Conservation (phyloP, 1,284 basidiomycete genomes). For the Psilocybe mexicana region DNA sequence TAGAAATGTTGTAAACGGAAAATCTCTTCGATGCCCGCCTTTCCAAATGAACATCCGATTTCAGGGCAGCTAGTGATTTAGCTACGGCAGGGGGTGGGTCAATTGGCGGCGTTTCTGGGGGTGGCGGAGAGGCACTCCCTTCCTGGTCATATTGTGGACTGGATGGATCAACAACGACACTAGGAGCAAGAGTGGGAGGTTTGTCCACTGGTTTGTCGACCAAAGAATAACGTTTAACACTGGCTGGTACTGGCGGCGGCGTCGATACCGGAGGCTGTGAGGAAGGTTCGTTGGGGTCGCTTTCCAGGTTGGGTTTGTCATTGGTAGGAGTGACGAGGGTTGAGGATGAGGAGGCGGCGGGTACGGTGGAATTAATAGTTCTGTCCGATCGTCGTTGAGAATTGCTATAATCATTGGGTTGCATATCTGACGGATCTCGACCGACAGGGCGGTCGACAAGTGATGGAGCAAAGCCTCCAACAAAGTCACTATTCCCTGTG, state of each 20-base stretch:
- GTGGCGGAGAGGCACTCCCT: conserved; percentile 36
- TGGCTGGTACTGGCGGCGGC: conserved; percentile 50
- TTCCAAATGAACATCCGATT: conserved; percentile 87
- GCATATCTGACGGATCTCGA: conserved; percentile 13
- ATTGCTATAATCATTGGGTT: conserved; percentile 17
- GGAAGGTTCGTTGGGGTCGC: conserved; percentile 26
- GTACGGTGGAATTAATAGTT: conserved; percentile 1
- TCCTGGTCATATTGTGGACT: conserved; percentile 37
- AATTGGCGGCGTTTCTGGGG: conserved; percentile 43
- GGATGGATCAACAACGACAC: conserved; percentile 58
- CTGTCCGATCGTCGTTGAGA: conserved; percentile 18
- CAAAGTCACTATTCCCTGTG: conserved; percentile 43
- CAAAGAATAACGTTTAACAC: conserved; percentile 74
- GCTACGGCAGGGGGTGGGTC: conserved; percentile 67
- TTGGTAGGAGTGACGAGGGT: conserved; percentile 9
- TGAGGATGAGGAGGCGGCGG: conserved; percentile 14
- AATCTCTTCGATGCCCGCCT: conserved; percentile 95
- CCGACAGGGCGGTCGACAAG: conserved; percentile 31
- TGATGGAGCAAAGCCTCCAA: conserved; percentile 51
- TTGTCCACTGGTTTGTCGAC: conserved; percentile 75
- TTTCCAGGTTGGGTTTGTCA: conserved; percentile 13
- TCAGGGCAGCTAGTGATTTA: conserved; percentile 85
- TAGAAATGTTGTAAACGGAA: conserved; percentile 93
- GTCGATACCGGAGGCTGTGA: conserved; percentile 34
- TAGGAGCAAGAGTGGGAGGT: conserved; percentile 38